A percentile compares a stretch with the other conserved stretches of the same genome.
Evolutionary conservation across 257 asterid genomes (phyloP).

Genomic region (Nicotiana obtusifolia): DNA sequence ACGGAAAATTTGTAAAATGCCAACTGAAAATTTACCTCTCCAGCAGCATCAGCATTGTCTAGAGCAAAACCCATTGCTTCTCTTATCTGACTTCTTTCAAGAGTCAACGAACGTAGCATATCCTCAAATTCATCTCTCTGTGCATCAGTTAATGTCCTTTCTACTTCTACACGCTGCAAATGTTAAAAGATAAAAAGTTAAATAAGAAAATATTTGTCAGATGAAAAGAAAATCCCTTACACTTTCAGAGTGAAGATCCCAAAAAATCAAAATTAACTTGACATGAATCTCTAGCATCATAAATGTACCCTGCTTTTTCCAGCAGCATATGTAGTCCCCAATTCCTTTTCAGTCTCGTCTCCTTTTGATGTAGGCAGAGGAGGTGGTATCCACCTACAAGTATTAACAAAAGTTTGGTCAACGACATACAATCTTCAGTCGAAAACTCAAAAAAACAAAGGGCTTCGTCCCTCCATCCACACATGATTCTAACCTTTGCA

Average conservation of each 20-base stretch:
- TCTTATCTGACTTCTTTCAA: conserved; percentile 82
- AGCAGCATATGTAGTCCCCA: conserved; percentile 82
- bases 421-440: conserved; percentile 1
- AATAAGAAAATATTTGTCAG: neutral
- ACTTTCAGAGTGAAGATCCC: too few relatives aligned
- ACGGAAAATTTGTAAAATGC: neutral
- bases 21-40: conserved; percentile 55
- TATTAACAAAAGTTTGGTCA: too few relatives aligned
- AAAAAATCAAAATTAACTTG: too few relatives aligned
- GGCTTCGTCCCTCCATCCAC: conserved; percentile 2
- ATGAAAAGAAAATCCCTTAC: neutral
- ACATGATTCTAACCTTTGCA: too few relatives aligned
- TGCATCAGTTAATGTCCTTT: conserved; percentile 69
- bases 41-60: conserved; percentile 99
- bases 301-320: conserved; percentile 75
- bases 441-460: conserved; percentile 5
- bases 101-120: conserved; percentile 83
- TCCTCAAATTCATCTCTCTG: conserved; percentile 98
- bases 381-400: conserved; percentile 83
- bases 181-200: neutral
- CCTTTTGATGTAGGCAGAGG: conserved; percentile 60
- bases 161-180: conserved; percentile 76
- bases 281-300: too few relatives aligned
- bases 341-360: conserved; percentile 68
- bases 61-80: conserved; percentile 91